phyloP scores from a whole-genome alignment of 1,284 basidiomycete genomes.

The Ustilago shanxiensis region DNA sequence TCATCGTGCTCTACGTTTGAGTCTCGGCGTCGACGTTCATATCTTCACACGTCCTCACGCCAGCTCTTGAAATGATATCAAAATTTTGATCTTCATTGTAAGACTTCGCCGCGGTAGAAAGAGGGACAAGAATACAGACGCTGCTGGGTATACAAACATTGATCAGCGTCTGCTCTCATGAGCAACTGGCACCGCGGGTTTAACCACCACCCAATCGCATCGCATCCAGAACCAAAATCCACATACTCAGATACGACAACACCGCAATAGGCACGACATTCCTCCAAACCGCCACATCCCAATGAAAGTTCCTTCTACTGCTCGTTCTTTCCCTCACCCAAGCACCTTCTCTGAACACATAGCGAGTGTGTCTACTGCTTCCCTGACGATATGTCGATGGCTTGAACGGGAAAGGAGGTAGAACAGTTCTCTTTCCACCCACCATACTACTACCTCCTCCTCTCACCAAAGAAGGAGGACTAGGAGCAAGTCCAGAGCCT shows the following conservation, averaged over 20 bases:
- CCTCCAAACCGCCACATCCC: conserved; percentile 67
- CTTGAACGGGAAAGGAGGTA: conserved; percentile 23
- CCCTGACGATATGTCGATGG: conserved; percentile 23
- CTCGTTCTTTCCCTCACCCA: conserved; percentile 34
- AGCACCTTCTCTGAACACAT: conserved; percentile 18
- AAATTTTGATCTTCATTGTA: background rate
- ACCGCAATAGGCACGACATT: conserved; percentile 65
- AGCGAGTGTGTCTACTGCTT: conserved; percentile 17
- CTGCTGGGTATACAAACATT: conserved; percentile 20
- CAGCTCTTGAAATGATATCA: too few relatives aligned
- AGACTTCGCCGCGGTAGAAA: background rate
- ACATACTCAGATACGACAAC: conserved; percentile 64
- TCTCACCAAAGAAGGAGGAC: background rate
- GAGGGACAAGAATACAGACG: background rate
- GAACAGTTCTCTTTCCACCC: conserved; percentile 12
- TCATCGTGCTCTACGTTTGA: too few relatives aligned
- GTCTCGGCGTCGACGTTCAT: too few relatives aligned
- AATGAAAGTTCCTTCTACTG: conserved; percentile 65
- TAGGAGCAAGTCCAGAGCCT: background rate
- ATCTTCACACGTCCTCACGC: background rate
- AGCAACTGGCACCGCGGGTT: too few relatives aligned
- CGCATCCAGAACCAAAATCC: conserved; percentile 56
- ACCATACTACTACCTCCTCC: background rate
- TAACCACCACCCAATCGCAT: conserved; percentile 31
- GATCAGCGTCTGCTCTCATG: too few relatives aligned